Conservation (phyloP, 192 early-diverging fungal genomes). For the Podila minutissima region DNA sequence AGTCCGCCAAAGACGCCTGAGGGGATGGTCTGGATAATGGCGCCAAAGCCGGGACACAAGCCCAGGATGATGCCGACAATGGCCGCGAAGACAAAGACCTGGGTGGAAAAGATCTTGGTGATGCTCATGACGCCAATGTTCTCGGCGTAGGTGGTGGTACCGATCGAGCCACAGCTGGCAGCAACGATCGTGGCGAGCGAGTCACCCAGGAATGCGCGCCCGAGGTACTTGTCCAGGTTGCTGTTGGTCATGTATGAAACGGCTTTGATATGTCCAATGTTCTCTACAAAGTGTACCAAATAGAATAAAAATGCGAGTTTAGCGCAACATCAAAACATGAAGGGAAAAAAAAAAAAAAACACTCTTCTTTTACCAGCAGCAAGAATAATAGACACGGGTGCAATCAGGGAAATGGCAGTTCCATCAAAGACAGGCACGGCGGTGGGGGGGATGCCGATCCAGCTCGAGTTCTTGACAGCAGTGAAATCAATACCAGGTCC, state of each 20-base stretch:
- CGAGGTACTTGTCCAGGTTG: constrained; percentile 61
- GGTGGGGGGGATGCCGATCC: constrained; percentile 62
- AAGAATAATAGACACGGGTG: constrained; percentile 51
- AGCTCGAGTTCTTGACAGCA: constrained; percentile 46
- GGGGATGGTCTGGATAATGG: constrained; percentile 63
- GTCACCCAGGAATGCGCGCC: constrained; percentile 66
- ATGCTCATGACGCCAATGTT: constrained; percentile 68
- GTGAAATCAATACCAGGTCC: constrained; percentile 51
- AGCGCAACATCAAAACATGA: not conserved
- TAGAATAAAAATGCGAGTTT: not conserved
- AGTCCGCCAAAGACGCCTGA: constrained; percentile 65
- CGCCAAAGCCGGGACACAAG: constrained; percentile 68
- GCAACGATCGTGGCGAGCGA: constrained; percentile 65
- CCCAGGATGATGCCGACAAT: constrained; percentile 62
- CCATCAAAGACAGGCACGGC: constrained; percentile 53
- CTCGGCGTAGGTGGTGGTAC: constrained; percentile 67
- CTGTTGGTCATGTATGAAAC: constrained; percentile 57
- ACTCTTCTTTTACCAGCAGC: not conserved
- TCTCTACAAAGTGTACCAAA: constrained; percentile 50
- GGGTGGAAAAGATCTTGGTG: constrained; percentile 63
- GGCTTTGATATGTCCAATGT: constrained; percentile 68
- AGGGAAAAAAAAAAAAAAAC: not conserved
- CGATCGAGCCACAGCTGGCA: constrained; percentile 55
- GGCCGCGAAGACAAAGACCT: constrained; percentile 64
- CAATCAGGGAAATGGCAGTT: constrained; percentile 61